Evolutionary conservation across 2,329 filamentous ascomycete genomes (phyloP).

Genomic region (Hypoxylon sp.): DNA sequence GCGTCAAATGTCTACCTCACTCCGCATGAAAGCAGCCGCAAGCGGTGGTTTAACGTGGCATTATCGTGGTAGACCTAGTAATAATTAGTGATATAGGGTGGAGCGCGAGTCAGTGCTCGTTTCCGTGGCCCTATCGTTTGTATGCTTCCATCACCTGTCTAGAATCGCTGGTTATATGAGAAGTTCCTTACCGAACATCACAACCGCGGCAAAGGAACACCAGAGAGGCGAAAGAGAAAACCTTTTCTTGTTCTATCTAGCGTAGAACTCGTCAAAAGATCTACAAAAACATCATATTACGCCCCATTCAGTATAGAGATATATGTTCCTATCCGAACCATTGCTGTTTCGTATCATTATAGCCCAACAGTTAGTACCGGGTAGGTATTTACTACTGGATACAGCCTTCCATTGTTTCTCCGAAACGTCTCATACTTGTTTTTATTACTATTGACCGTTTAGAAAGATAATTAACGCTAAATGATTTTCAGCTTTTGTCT

Average conservation of each 20-base stretch:
- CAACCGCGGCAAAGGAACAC: neutral
- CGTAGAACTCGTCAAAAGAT: neutral
- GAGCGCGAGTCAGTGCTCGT: constrained; percentile 16
- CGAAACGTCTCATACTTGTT: neutral
- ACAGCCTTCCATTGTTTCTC: neutral
- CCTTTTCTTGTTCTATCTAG: neutral
- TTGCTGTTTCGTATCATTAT: constrained; percentile 3
- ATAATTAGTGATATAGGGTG: constrained; percentile 29
- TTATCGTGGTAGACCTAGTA: neutral
- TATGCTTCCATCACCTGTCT: constrained; percentile 35
- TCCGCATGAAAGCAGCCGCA: constrained; percentile 24
- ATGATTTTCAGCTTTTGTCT: neutral
- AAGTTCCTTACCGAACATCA: constrained; percentile 3
- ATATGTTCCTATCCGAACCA: neutral
- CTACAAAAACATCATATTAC: neutral
- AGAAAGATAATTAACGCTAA: neutral
- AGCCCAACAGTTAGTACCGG: neutral
- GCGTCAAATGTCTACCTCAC: too few relatives aligned
- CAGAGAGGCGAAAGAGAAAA: neutral
- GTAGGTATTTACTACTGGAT: neutral
- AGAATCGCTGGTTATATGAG: neutral
- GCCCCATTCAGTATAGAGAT: neutral
- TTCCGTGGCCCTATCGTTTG: constrained; percentile 29
- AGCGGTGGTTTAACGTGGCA: neutral
- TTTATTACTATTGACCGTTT: neutral